These are phyloP conservation scores for Colletotrichum paranaense DNA, from an alignment of 2,329 filamentous ascomycete genomes.

Conservation along the genomic window DNA sequence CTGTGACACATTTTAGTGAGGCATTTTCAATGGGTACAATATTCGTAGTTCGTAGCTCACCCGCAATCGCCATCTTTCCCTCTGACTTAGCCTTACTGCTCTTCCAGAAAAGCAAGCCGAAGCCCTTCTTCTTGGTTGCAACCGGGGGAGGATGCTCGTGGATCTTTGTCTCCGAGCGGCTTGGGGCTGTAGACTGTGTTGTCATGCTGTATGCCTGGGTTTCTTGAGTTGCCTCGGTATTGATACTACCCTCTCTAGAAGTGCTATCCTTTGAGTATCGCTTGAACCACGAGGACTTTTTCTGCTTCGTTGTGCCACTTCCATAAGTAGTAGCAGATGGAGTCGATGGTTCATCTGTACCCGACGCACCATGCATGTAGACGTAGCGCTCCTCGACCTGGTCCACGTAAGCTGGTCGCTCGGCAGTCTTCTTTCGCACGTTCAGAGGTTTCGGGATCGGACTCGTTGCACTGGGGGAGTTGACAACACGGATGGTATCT, in stretches of 20 bases:
- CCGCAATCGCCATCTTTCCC: slow-evolving; percentile 56
- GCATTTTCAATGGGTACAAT: not conserved
- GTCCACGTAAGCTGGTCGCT: not conserved
- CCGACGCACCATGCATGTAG: slow-evolving; percentile 39
- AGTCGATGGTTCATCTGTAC: slow-evolving; percentile 36
- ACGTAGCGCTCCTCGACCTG: slow-evolving; percentile 39
- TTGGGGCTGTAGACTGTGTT: slow-evolving; percentile 28
- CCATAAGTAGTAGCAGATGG: slow-evolving; percentile 36
- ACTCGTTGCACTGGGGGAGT: slow-evolving; percentile 55
- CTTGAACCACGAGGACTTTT: slow-evolving; percentile 64
- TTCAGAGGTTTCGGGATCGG: slow-evolving; percentile 53
- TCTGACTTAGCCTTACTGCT: slow-evolving; percentile 55
- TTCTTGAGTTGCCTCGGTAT: slow-evolving; percentile 24
- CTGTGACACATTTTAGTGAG: slow-evolving; percentile 41
- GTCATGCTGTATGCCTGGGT: slow-evolving; percentile 34
- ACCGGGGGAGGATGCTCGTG: slow-evolving; percentile 1
- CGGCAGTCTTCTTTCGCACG: slow-evolving; percentile 51
- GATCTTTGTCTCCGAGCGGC: slow-evolving; percentile 28
- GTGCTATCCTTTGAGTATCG: slow-evolving; percentile 54
- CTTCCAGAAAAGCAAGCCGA: slow-evolving; percentile 68
- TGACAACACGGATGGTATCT: slow-evolving; percentile 67
- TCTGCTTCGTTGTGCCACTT: slow-evolving; percentile 49
- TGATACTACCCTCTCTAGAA: slow-evolving; percentile 35
- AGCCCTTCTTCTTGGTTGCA: slow-evolving; percentile 57
- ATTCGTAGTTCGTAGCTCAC: slow-evolving; percentile 45